phyloP scores from a whole-genome alignment of 208 protist genomes.

The Trypanosoma cruzi region DNA sequence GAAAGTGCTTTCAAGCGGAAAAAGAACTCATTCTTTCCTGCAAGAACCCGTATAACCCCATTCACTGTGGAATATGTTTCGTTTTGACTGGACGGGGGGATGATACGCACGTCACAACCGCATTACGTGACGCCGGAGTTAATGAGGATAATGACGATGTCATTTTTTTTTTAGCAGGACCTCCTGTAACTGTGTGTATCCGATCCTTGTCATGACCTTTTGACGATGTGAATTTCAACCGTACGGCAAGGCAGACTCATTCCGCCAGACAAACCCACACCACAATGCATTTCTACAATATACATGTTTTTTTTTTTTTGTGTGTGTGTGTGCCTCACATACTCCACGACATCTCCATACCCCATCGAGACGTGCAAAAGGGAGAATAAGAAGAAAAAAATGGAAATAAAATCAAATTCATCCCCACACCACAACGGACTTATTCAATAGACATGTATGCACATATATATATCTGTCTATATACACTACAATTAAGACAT shows the following conservation, averaged over 20 bases:
- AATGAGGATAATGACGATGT: not conserved
- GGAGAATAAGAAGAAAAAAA: not conserved
- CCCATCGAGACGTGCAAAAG: not conserved
- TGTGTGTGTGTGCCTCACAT: not conserved
- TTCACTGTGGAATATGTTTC: not conserved
- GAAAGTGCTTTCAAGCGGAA: slow-evolving; percentile 37
- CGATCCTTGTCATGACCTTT: not conserved
- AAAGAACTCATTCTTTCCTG: not conserved
- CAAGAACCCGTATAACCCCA: slow-evolving; percentile 11
- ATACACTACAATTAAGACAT: not conserved
- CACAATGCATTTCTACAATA: not conserved
- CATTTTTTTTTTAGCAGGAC: not conserved
- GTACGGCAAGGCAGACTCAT: not conserved
- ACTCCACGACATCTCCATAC: not conserved
- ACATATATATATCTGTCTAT: not conserved
- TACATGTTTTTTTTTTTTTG: no score
- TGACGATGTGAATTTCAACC: not conserved
- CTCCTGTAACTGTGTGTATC: not conserved
- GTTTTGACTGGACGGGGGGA: not conserved
- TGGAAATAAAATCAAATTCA: not conserved
- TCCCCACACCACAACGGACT: not conserved
- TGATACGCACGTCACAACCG: not conserved
- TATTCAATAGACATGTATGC: not conserved
- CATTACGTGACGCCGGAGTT: not conserved
- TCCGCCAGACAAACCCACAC: not conserved